A percentile compares a stretch with the other conserved stretches of the same genome.
phyloP scores from a whole-genome alignment of 805 yeast genomes.

The Clavispora santaluciae region DNA sequence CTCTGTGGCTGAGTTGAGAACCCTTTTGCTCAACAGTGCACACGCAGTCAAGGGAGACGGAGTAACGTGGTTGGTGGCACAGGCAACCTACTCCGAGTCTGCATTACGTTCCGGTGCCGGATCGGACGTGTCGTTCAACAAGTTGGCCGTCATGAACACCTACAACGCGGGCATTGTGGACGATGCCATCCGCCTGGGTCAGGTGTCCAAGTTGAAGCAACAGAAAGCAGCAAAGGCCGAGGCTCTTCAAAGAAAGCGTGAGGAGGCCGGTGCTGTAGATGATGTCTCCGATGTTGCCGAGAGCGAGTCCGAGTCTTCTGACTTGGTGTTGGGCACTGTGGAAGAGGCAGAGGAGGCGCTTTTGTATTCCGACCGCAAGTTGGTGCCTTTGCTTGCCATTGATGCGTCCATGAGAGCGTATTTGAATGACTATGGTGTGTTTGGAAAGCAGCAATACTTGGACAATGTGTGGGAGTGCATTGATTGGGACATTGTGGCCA shows the following conservation, averaged over 20 bases:
- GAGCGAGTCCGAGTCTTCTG: conserved; percentile 5
- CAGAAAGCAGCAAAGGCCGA: conserved; percentile 30
- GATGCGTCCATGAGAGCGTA: conserved; percentile 71
- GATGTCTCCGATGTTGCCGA: too few relatives aligned
- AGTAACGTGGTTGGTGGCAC: conserved; percentile 81
- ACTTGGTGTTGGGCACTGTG: conserved; percentile 29
- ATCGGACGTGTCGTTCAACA: conserved; percentile 25
- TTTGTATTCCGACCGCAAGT: conserved; percentile 34
- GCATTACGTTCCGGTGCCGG: conserved; percentile 23
- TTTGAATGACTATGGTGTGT: conserved; percentile 72
- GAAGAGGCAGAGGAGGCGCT: conserved; percentile 38
- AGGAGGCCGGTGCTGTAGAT: conserved; percentile 18
- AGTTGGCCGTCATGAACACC: conserved; percentile 70
- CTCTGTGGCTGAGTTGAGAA: conserved; percentile 67
- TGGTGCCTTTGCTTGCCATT: conserved; percentile 60
- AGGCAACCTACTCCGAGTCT: conserved; percentile 30
- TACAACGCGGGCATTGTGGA: conserved; percentile 87
- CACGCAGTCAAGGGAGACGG: conserved; percentile 82
- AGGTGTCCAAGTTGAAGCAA: conserved; percentile 39
- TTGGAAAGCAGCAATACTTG: conserved; percentile 41
- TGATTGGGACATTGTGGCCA: conserved; percentile 39
- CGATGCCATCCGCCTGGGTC: conserved; percentile 51
- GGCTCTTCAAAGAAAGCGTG: conserved; percentile 20
- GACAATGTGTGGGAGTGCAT: conserved; percentile 42
- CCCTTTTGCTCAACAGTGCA: conserved; percentile 65